Conservation (phyloP, 1,284 basidiomycete species). For the Psilocybe mexicana region DNA sequence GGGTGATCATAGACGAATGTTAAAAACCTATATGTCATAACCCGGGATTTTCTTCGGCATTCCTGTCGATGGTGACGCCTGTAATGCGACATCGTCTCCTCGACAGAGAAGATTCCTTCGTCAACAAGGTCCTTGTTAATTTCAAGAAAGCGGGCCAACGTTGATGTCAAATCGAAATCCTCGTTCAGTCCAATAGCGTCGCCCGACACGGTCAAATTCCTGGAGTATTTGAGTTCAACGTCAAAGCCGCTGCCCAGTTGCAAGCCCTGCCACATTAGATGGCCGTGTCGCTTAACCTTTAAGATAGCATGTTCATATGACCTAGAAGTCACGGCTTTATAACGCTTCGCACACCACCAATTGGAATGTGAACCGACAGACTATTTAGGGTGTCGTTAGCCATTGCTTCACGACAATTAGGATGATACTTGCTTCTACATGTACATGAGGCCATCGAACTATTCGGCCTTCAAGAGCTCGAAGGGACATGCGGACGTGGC, state of each 20-base stretch:
- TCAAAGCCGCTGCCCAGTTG: slow-evolving; percentile 74
- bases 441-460: slow-evolving; percentile 68
- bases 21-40: slow-evolving; percentile 72
- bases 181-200: slow-evolving; percentile 66
- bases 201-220: slow-evolving; percentile 51
- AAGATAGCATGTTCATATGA: slow-evolving; percentile 55
- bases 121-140: slow-evolving; percentile 60
- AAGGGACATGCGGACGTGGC: slow-evolving; percentile 67
- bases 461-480: slow-evolving; percentile 68
- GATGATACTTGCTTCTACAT: slow-evolving; percentile 47
- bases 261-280: slow-evolving; percentile 57
- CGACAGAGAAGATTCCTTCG: slow-evolving; percentile 44
- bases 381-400: slow-evolving; percentile 30
- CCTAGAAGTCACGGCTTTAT: slow-evolving; percentile 48
- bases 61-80: slow-evolving; percentile 53
- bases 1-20: slow-evolving; percentile 60
- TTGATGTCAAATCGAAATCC: slow-evolving; percentile 64
- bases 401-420: slow-evolving; percentile 3
- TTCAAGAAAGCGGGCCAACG: slow-evolving; percentile 65
- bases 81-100: slow-evolving; percentile 54
- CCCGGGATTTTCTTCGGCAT: slow-evolving; percentile 52
- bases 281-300: slow-evolving; percentile 56
- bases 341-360: slow-evolving; percentile 44
- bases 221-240: slow-evolving; percentile 61
- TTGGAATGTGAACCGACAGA: slow-evolving; percentile 20